Percentiles rank a stretch among this genome's conserved stretches.
phyloP scores from a whole-genome alignment of 306 rosid genomes.

The Castanopsis chinensis region DNA sequence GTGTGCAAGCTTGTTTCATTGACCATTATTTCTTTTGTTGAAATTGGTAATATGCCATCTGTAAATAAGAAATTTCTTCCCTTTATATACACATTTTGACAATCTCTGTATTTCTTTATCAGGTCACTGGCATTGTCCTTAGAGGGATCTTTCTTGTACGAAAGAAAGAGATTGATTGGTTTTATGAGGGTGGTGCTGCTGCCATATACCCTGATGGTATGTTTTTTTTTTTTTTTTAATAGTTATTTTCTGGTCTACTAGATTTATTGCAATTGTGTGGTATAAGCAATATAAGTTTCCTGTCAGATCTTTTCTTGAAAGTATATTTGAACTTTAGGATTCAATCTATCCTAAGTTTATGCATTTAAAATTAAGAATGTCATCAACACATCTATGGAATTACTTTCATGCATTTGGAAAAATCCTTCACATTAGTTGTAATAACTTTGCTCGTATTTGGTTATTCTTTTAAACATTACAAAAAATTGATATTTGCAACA shows the following conservation, averaged over 20 bases:
- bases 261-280: conserved; percentile 6
- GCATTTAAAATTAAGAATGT: neutral
- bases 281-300: conserved; percentile 12
- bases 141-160: conserved; percentile 89
- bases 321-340: conserved; percentile 4
- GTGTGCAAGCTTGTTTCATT: conserved; percentile 34
- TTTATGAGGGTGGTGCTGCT: conserved; percentile 99
- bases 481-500: neutral
- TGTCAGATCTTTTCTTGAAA: conserved; percentile 10
- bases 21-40: conserved; percentile 5
- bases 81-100: conserved; percentile 19
- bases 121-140: conserved; percentile 88
- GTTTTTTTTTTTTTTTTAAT: neutral
- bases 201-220: conserved; percentile 92
- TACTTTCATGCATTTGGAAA: neutral
- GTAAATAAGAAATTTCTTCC: conserved; percentile 11
- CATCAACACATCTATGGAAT: neutral
- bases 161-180: conserved; percentile 96
- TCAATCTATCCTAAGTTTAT: neutral
- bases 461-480: neutral
- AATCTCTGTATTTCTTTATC: conserved; percentile 31
- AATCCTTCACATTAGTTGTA: neutral
- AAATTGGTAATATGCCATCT: conserved; percentile 5
- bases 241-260: conserved; percentile 12
- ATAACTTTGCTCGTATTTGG: neutral